These are phyloP conservation scores for Solanum bukasovii DNA, from an alignment of 257 asterid genomes.

Conservation along the genomic window DNA sequence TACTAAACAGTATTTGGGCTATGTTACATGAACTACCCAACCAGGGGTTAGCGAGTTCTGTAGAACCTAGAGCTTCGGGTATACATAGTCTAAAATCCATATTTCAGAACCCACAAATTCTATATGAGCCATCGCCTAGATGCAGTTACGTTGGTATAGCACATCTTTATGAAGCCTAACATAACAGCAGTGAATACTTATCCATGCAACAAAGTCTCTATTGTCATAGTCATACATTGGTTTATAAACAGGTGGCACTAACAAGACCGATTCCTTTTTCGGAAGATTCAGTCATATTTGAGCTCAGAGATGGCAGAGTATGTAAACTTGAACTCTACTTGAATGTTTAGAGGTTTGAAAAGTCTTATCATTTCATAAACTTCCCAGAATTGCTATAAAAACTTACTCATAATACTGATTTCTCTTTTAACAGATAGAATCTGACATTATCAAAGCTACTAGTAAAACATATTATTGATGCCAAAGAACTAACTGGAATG, in stretches of 20 bases:
- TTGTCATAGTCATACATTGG: background rate
- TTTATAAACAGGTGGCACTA: conserved; percentile 40
- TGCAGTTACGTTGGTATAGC: background rate
- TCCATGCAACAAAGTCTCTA: background rate
- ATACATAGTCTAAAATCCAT: background rate
- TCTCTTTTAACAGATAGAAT: background rate
- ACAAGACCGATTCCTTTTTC: conserved; percentile 64
- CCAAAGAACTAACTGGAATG: background rate
- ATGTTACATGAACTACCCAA: background rate
- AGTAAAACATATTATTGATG: background rate
- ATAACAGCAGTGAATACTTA: background rate
- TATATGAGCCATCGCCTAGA: background rate
- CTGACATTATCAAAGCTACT: background rate
- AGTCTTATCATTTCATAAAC: background rate
- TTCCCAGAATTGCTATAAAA: background rate
- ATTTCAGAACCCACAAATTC: background rate
- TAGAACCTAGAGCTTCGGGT: background rate
- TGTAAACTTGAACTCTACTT: conserved; percentile 15
- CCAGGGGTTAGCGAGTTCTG: background rate
- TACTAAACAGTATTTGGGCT: background rate
- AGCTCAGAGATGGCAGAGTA: conserved; percentile 81
- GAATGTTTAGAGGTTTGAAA: background rate
- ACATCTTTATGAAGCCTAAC: background rate
- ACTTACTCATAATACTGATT: background rate
- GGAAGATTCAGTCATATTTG: conserved; percentile 60